These are phyloP conservation scores for Erodium chrysanthum DNA, from an alignment of 441 rosid species.

Conservation along the genomic window DNA sequence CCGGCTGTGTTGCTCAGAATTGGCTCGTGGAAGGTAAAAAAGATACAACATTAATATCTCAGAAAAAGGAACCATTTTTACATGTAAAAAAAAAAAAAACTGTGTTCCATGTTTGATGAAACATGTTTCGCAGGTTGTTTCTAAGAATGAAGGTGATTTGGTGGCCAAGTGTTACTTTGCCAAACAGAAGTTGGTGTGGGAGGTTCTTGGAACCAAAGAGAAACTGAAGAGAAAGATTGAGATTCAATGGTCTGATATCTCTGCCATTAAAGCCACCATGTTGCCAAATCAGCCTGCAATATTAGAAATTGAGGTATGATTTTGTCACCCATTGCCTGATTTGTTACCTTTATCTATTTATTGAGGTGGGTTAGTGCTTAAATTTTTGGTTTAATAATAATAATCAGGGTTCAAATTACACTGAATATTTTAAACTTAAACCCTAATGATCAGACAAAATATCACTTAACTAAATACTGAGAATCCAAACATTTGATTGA, in stretches of 20 bases:
- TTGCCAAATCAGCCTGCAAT: constrained; percentile 26
- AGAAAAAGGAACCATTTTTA: too few relatives aligned
- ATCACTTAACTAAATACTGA: too few relatives aligned
- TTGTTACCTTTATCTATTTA: too few relatives aligned
- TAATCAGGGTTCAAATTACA: too few relatives aligned
- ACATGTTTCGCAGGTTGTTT: constrained; percentile 9
- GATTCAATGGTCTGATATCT: constrained; percentile 33
- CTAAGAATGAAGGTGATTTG: constrained; percentile 44
- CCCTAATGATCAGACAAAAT: too few relatives aligned
- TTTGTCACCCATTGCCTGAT: too few relatives aligned
- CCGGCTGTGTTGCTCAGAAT: constrained; percentile 29
- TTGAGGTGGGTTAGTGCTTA: too few relatives aligned
- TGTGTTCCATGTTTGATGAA: neutral
- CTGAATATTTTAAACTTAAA: too few relatives aligned
- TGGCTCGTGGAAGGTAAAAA: constrained; percentile 44
- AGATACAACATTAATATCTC: neutral
- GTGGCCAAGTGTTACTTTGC: constrained; percentile 50
- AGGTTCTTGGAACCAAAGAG: constrained; percentile 28
- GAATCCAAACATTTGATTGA: too few relatives aligned
- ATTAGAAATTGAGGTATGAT: constrained; percentile 37
- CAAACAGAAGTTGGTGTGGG: constrained; percentile 46
- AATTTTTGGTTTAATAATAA: too few relatives aligned
- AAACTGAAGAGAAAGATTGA: constrained; percentile 23
- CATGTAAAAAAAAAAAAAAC: too few relatives aligned
- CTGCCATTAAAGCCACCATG: constrained; percentile 25